Percentiles rank a stretch among this genome's conserved stretches.
These are phyloP conservation scores for Umbilicus rupestris DNA, from an alignment of 164 flowering plant species.

Conservation along the genomic window DNA sequence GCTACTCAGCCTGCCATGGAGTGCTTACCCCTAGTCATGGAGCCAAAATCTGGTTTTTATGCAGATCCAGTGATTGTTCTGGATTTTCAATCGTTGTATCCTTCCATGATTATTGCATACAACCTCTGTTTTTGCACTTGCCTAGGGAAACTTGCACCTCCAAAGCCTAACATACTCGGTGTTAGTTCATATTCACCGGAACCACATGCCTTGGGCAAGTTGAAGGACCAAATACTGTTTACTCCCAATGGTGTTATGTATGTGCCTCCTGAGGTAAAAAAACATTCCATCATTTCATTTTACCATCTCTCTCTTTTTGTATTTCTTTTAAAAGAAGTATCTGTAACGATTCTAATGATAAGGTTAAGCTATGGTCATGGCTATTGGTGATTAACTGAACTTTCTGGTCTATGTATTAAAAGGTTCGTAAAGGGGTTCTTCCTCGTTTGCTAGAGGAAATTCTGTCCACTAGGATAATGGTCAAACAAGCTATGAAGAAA, in stretches of 20 bases:
- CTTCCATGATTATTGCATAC: slow-evolving; percentile 95
- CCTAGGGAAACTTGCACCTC: slow-evolving; percentile 70
- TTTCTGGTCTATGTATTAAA: slow-evolving; percentile 7
- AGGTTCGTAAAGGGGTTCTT: slow-evolving; percentile 79
- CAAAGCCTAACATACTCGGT: slow-evolving; percentile 62
- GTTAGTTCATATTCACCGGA: slow-evolving; percentile 68
- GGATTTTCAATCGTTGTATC: slow-evolving; percentile 97
- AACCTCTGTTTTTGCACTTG: slow-evolving; percentile 93
- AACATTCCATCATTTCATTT: background rate
- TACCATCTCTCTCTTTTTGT: background rate
- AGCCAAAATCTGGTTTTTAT: slow-evolving; percentile 96
- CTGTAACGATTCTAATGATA: background rate
- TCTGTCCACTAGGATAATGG: slow-evolving; percentile 86
- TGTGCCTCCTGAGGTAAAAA: slow-evolving; percentile 63
- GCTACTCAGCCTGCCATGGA: slow-evolving; percentile 99
- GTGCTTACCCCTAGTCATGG: slow-evolving; percentile 96
- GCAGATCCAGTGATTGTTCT: slow-evolving; percentile 88
- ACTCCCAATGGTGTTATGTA: slow-evolving; percentile 95
- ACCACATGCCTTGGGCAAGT: slow-evolving; percentile 27
- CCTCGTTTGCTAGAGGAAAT: slow-evolving; percentile 96
- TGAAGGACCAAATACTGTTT: slow-evolving; percentile 45
- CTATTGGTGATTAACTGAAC: background rate
- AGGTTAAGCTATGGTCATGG: background rate
- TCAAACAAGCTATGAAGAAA: slow-evolving; percentile 86
- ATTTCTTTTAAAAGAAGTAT: background rate